Base-by-base conservation (phyloP, 805 yeast species). In the Saccharomycopsis javanensis region DNA sequence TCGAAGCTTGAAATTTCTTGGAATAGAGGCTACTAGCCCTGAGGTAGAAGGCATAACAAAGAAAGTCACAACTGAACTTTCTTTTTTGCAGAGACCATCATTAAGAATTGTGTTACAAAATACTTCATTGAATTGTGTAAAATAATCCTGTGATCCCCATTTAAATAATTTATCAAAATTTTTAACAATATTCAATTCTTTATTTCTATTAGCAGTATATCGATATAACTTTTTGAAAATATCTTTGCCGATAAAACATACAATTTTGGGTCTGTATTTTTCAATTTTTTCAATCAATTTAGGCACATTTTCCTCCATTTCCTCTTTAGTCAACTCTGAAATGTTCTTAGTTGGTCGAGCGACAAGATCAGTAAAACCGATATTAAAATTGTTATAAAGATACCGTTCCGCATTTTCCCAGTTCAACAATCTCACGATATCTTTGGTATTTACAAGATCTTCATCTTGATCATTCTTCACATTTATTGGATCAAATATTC, bases 281-380 rank as follows among this genome's bases (percentile, higher is more conserved):
- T 65, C 65, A 50, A 86, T 68, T 57, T 79, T 81, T 0, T 61
- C 61, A 20, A 82, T 68, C 27, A 86, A 69, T 38, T 77, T 61
- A 0, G 82, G 82, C 0, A 81, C 87, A 51, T 79, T 82, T 1
- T 69, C 71, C 10, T 72, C 64, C 76, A 83, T 80, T 64, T 86
- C 94, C 7, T 60, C 56, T 25, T 60, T 57, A 1, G 77, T 65
- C 23, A 86, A 72, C 61, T 85, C 86, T 33, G 71, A 74, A 0
- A 83, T 82, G 5, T 80, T 75, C 53, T 72, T 72, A 0, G 91
- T 85, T 25, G 88, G 82, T 50, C 92, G 67, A 38, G 77, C 69
- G 1, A 85, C 86, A 60, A 86, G 70, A 62, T 86, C 92, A 0
- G 91, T 83, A 67, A 86, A 85, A 0, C 92, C 94, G 2, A 84